Evolutionary conservation across 208 protist genomes (phyloP), one percentile per base, ranked within the genome.

Genomic region (Jaenimonas drosophilae): DNA sequence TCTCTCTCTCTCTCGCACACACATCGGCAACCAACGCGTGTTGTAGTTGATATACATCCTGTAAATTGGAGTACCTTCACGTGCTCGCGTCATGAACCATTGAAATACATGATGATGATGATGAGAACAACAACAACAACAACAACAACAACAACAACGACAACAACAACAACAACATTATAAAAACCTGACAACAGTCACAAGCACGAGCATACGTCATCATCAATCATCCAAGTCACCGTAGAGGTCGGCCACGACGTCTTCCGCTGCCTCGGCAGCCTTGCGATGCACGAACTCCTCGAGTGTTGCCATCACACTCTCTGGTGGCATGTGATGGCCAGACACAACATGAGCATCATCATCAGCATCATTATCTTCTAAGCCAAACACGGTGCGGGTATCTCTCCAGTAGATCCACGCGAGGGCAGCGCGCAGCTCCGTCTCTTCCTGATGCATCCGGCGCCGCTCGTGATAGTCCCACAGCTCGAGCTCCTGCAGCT

Each of bases 401-500:
- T 42, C 37, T 20, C 23, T 42, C 9, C n/a, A 25, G 3, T 30
- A 44, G 17, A 30, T 39, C 58, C 49, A 49, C 26, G 26, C n/a
- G 7, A 69, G 11, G 16, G 26, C 16, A 24, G 46, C 51, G 0
- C 46, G 47, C 38, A 32, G 24, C 14, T 56, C 29, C n/a, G 2
- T 24, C 38, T 75, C 67, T 11, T 53, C 17, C 20, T 30, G 24
- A 23, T 46, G 36, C 12, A 70, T 43, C 9, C 25, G 40, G 5
- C 50, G 47, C 12, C 61, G 56, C 23, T 59, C 48, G 17, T 53
- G 33, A 11, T 70, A 38, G 12, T 54, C 41, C 21, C 65, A 48
- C 17, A 49, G 32, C 6, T 40, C 5, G 11, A 63, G 37, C 1
- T 39, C 51, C 30, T 42, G 38, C 54, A 49, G 53, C 16, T 74